Conservation (phyloP, 305 asterid genomes). For the Caryopteris hybrid region DNA sequence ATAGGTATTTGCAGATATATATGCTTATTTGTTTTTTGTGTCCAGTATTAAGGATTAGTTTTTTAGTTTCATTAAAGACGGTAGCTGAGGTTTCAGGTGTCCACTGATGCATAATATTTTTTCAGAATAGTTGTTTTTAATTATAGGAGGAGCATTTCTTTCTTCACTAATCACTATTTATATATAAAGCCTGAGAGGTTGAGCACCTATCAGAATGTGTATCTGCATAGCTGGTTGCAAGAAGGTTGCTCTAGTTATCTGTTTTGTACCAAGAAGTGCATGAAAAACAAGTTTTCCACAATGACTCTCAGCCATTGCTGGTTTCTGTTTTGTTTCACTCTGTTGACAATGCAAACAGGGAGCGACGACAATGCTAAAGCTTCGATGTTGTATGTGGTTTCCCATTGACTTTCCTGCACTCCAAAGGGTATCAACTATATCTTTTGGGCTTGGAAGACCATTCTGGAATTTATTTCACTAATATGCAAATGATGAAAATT, state of each 20-base stretch:
- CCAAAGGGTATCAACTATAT: neutral
- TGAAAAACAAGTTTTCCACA: neutral
- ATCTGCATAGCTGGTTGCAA: constrained; percentile 7
- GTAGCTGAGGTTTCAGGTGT: constrained; percentile 4
- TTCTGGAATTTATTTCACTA: neutral
- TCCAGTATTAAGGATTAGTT: neutral
- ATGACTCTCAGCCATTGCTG: neutral
- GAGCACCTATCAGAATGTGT: neutral
- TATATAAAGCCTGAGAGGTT: neutral
- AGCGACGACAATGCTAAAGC: neutral
- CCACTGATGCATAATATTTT: neutral
- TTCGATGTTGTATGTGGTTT: neutral
- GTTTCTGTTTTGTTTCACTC: neutral
- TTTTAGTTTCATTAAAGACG: neutral
- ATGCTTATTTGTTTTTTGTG: neutral
- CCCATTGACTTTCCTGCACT: neutral
- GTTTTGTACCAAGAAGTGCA: constrained; percentile 3
- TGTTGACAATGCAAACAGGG: neutral
- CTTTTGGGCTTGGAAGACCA: neutral
- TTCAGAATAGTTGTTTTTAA: neutral
- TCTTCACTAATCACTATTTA: too few species aligned
- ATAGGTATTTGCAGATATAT: constrained; percentile 2
- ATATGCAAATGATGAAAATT: neutral
- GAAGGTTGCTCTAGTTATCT: neutral
- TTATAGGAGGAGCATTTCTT: neutral